These are phyloP conservation scores for Gossypium trilobum DNA, from an alignment of 441 rosid genomes.

Conservation along the genomic window DNA sequence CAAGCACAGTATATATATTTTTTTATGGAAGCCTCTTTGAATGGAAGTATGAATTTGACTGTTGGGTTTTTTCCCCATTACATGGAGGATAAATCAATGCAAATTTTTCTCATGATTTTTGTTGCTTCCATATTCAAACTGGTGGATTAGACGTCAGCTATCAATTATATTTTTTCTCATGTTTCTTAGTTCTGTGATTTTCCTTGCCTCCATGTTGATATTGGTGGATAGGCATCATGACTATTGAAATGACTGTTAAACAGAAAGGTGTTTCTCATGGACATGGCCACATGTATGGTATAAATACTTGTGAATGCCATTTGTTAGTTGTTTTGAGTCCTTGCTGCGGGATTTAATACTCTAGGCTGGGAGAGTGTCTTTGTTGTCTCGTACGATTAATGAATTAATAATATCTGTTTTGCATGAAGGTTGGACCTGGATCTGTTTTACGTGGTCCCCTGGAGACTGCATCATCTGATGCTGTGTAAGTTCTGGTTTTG, in stretches of 20 bases:
- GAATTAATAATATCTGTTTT: slow-evolving; percentile 14
- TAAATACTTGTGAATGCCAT: background rate
- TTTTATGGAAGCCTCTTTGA: background rate
- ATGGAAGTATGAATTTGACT: background rate
- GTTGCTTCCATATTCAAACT: background rate
- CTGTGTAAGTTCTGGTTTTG: slow-evolving; percentile 58
- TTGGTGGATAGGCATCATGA: background rate
- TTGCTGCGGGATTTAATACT: background rate
- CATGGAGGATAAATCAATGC: background rate
- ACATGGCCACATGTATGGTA: background rate
- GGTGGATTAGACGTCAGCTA: background rate
- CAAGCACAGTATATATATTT: background rate
- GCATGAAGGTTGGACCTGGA: slow-evolving; percentile 78
- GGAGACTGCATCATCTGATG: slow-evolving; percentile 68
- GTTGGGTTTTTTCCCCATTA: background rate
- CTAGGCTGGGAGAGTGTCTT: background rate
- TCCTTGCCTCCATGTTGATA: background rate
- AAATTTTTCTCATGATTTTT: background rate
- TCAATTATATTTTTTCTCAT: background rate
- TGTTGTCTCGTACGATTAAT: background rate
- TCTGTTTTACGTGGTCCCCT: slow-evolving; percentile 88
- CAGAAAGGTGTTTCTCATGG: background rate
- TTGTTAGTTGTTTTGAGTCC: background rate
- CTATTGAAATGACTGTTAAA: background rate
- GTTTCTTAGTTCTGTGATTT: background rate